Evolutionary conservation across 2,329 filamentous ascomycete genomes (phyloP).

Genomic region (Thielaviopsis punctulata): DNA sequence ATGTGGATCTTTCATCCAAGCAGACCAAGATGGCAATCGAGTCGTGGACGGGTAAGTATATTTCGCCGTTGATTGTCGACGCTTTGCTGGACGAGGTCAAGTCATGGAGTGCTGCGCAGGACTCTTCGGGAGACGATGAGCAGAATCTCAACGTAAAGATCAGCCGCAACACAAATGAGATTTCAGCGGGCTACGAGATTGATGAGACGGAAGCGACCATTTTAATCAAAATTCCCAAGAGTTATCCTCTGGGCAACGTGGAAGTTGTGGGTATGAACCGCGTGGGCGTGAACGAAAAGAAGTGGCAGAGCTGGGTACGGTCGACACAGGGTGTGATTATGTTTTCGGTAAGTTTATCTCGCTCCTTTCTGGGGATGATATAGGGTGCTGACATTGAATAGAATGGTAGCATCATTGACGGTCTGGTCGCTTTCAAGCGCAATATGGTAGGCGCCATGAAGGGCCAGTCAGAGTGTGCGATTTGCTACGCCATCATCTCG

Average conservation of each 20-base stretch:
- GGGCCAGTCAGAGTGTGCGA: constrained; percentile 87
- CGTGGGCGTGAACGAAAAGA: constrained; percentile 75
- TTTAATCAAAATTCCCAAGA: constrained; percentile 59
- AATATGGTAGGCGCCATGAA: constrained; percentile 81
- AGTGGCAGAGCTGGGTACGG: constrained; percentile 83
- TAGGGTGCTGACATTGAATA: constrained; percentile 16
- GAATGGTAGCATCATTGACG: constrained; percentile 78
- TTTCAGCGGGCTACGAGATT: constrained; percentile 70
- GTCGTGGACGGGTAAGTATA: constrained; percentile 69
- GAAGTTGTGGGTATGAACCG: constrained; percentile 61
- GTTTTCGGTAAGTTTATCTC: constrained; percentile 43
- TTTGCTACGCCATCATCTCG: constrained; percentile 90
- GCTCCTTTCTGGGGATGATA: not conserved
- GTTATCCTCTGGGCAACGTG: constrained; percentile 69
- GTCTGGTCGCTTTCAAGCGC: constrained; percentile 64
- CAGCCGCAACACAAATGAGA: constrained; percentile 52
- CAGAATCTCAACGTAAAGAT: constrained; percentile 51
- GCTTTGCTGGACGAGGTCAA: constrained; percentile 50
- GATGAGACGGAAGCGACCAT: constrained; percentile 78
- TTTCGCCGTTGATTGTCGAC: constrained; percentile 53
- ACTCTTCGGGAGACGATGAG: constrained; percentile 30
- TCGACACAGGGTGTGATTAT: constrained; percentile 85
- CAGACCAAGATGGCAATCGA: constrained; percentile 68
- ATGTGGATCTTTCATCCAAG: constrained; percentile 60
- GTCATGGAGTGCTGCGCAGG: constrained; percentile 44